Evolutionary conservation across 257 asterid species (phyloP).

Genomic region (Nicotiana undulata): DNA sequence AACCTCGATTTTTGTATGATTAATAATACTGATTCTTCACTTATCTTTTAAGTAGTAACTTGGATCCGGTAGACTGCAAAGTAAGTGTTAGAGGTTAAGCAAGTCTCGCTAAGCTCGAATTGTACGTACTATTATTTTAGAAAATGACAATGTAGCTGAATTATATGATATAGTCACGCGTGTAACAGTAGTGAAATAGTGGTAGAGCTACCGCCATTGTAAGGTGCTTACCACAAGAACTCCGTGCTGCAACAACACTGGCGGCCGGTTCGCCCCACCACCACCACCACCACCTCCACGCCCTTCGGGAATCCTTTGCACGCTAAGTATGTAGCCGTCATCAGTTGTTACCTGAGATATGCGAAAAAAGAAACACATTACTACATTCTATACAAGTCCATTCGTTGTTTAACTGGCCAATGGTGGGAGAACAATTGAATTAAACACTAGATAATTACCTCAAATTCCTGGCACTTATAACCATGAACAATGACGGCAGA

Average conservation of each 20-base stretch:
- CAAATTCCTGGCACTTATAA: conserved; percentile 59
- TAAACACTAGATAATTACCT: conserved; percentile 17
- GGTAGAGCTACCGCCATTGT: not conserved
- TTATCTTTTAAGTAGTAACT: not conserved
- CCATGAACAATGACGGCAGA: conserved; percentile 44
- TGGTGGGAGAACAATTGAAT: not conserved
- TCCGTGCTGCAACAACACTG: conserved; percentile 43
- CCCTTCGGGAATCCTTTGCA: conserved; percentile 40
- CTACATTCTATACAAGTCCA: not conserved
- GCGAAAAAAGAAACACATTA: not conserved
- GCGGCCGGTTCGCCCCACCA: conserved; percentile 16
- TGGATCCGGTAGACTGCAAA: not conserved
- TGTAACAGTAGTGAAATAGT: not conserved
- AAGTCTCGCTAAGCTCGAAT: not conserved
- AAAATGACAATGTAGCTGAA: too few relatives aligned
- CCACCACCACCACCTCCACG: conserved; percentile 13
- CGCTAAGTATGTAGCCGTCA: conserved; percentile 41
- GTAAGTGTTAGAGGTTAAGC: not conserved
- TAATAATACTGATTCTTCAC: not conserved
- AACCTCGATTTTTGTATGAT: not conserved
- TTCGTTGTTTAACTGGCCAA: not conserved
- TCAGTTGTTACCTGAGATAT: conserved; percentile 30
- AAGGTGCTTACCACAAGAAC: conserved; percentile 52
- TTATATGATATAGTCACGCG: not conserved
- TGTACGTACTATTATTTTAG: not conserved